A percentile compares a stretch with the other conserved stretches of the same genome.
These are phyloP conservation scores for Rhynchospora pubera DNA, from an alignment of 176 grass and related monocot species.

Conservation along the genomic window DNA sequence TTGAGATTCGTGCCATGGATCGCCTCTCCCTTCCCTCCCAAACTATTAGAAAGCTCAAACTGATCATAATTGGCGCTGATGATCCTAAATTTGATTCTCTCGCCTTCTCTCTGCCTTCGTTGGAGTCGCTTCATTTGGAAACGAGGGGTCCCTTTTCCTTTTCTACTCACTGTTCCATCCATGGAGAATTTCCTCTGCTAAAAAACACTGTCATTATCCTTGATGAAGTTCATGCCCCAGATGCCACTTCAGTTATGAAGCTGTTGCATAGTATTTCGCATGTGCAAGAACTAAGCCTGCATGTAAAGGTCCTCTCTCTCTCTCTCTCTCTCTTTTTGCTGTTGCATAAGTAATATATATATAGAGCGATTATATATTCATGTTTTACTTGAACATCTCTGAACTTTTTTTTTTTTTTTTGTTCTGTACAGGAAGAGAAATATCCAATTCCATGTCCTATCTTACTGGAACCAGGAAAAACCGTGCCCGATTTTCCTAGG, in stretches of 20 bases:
- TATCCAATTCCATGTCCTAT: background rate
- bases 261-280: background rate
- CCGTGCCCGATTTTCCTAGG: background rate
- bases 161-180: background rate
- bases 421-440: background rate
- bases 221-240: background rate
- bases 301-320: background rate
- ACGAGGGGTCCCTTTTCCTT: background rate
- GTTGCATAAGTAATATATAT: background rate
- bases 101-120: background rate
- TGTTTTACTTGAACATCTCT: background rate
- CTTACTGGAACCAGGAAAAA: background rate
- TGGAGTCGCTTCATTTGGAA: background rate
- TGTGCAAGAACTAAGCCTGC: background rate
- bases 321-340: background rate
- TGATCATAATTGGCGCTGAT: background rate
- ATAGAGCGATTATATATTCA: background rate
- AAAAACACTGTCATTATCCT: background rate
- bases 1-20: background rate
- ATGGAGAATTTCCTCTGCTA: background rate
- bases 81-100: background rate
- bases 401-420: background rate
- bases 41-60: background rate
- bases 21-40: background rate
- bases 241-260: background rate